These are phyloP conservation scores for Chaetomium fimeti DNA, from an alignment of 495 filamentous ascomycete genomes.

Conservation along the genomic window DNA sequence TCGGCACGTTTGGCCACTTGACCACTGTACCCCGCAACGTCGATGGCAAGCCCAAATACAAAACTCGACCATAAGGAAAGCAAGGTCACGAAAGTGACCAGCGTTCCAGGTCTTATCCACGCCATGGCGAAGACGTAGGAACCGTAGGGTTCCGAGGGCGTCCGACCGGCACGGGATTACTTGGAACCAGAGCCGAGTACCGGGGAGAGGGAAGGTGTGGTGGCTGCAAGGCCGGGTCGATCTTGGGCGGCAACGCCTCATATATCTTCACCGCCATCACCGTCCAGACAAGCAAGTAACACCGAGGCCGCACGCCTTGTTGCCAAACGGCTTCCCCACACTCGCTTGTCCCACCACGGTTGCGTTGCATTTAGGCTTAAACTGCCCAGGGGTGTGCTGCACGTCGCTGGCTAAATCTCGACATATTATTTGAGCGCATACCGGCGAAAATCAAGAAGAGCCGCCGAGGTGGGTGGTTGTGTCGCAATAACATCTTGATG, in stretches of 20 bases:
- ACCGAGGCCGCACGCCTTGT: not conserved
- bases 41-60: slow-evolving; percentile 11
- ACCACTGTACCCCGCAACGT: slow-evolving; percentile 7
- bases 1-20: slow-evolving; percentile 38
- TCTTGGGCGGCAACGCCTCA: slow-evolving; percentile 2
- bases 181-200: slow-evolving; percentile 8
- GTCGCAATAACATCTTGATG: not conserved
- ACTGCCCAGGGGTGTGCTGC: slow-evolving; percentile 1
- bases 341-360: slow-evolving; percentile 6
- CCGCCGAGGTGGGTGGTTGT: slow-evolving; percentile 11
- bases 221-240: slow-evolving; percentile 6
- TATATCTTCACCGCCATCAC: slow-evolving; percentile 5
- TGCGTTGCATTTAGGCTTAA: slow-evolving; percentile 24
- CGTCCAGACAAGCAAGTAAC: not conserved
- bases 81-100: slow-evolving; percentile 7
- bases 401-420: slow-evolving; percentile 11
- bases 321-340: slow-evolving; percentile 18
- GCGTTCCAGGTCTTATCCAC: not conserved
- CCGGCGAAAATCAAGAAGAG: not conserved
- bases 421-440: slow-evolving; percentile 19
- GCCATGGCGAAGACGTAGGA: not conserved
- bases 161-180: not conserved
- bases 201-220: slow-evolving; percentile 3
- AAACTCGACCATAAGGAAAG: slow-evolving; percentile 16
- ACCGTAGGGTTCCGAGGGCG: not conserved